Conservation (phyloP, 495 filamentous ascomycete species). For the Hyaloscypha bicolor region DNA sequence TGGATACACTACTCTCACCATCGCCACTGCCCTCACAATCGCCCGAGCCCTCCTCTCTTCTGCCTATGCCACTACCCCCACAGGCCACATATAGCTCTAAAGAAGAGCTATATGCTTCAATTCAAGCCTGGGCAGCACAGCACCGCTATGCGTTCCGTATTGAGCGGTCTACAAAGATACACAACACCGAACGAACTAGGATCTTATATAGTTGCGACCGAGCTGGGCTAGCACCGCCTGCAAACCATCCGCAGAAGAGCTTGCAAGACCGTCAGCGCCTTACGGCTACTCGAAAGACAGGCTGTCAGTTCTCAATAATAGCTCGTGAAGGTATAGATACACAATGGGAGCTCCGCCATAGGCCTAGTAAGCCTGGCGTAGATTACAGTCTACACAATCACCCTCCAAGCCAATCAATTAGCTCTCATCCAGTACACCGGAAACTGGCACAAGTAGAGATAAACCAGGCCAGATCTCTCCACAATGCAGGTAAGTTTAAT, state of each 20-base stretch:
- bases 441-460: background rate
- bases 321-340: background rate
- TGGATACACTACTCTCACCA: background rate
- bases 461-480: slow-evolving; percentile 4
- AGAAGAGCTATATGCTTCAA: background rate
- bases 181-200: background rate
- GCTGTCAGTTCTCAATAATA: background rate
- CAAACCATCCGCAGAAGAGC: background rate
- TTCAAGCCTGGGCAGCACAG: slow-evolving; percentile 2
- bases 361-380: background rate
- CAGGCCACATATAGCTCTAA: background rate
- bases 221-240: background rate
- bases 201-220: background rate
- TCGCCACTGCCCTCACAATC: slow-evolving; percentile 3
- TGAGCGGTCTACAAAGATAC: background rate
- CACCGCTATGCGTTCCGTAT: background rate
- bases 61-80: background rate
- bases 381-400: background rate
- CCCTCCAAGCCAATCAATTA: background rate
- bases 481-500: too few relatives aligned
- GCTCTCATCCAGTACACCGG: background rate
- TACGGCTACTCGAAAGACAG: background rate
- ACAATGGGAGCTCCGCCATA: slow-evolving; percentile 3
- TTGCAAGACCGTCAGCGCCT: background rate
- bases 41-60: background rate